Evolutionary conservation across 2,329 filamentous ascomycete genomes (phyloP).

Genomic region (Laburnicola sp.): DNA sequence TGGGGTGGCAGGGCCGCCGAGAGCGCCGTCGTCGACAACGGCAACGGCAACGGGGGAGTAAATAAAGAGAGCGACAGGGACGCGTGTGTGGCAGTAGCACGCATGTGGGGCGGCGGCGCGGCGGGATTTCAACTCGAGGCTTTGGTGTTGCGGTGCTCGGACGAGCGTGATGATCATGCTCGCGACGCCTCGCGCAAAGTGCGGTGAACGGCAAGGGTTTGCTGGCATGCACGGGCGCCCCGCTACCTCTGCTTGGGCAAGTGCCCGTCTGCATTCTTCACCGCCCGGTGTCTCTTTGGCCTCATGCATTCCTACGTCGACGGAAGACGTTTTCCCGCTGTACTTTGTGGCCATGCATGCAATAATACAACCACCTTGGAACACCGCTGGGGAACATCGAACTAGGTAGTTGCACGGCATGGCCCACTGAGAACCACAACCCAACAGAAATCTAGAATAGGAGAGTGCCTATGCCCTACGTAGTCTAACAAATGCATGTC

Average conservation of each 20-base stretch:
- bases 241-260: conserved; percentile 6
- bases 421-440: no score
- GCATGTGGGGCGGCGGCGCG: neutral
- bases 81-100: no score
- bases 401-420: no score
- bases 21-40: neutral
- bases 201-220: conserved; percentile 22
- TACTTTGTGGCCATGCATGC: no score
- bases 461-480: no score
- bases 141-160: neutral
- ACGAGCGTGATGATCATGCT: no score
- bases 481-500: no score
- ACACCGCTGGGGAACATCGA: no score
- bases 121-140: neutral
- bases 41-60: no score
- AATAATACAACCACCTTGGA: no score
- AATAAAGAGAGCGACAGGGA: no score
- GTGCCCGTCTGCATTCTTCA: conserved; percentile 4
- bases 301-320: neutral
- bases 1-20: neutral
- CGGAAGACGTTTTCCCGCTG: neutral
- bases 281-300: conserved; percentile 10
- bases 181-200: conserved; percentile 18
- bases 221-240: conserved; percentile 6
- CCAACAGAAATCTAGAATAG: no score